Conservation (phyloP, 352 stramenopile genomes). For the Globisporangium spinosum region DNA sequence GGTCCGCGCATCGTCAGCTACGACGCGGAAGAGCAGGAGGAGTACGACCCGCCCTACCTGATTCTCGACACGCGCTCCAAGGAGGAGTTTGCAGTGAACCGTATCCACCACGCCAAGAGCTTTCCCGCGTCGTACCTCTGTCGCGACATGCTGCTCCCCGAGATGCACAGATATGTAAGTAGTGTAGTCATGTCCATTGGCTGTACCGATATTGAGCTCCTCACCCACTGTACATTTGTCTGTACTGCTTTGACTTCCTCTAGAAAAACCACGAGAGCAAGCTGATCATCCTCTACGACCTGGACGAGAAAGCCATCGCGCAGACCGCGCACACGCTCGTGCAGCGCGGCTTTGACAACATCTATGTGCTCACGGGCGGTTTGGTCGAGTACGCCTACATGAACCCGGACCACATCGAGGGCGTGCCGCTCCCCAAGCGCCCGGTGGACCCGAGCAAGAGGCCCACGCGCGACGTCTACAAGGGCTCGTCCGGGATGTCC, state of each 20-base stretch:
- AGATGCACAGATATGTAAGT: constrained; percentile 73
- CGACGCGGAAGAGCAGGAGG: constrained; percentile 68
- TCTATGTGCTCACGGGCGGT: constrained; percentile 73
- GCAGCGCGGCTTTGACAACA: constrained; percentile 82
- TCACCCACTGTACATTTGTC: background rate
- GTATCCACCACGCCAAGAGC: constrained; percentile 65
- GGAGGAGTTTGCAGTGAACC: constrained; percentile 66
- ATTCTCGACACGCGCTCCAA: constrained; percentile 67
- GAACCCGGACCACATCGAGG: constrained; percentile 66
- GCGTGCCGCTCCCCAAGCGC: constrained; percentile 48
- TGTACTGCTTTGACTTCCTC: background rate
- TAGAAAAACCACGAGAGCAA: constrained; percentile 77
- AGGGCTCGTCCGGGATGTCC: constrained; percentile 36
- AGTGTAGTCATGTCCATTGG: background rate
- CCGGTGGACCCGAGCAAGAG: constrained; percentile 55
- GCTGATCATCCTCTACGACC: constrained; percentile 76
- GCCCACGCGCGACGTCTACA: constrained; percentile 52
- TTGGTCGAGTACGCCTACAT: constrained; percentile 62
- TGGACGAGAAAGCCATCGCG: constrained; percentile 60
- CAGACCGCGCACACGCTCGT: constrained; percentile 68
- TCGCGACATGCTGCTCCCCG: constrained; percentile 57
- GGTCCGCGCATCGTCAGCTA: constrained; percentile 75
- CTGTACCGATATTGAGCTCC: background rate
- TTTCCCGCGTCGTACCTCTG: constrained; percentile 57
- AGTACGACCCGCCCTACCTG: constrained; percentile 73